Conservation (phyloP, 2,329 filamentous ascomycete species). For the Trichoderma sp. region DNA sequence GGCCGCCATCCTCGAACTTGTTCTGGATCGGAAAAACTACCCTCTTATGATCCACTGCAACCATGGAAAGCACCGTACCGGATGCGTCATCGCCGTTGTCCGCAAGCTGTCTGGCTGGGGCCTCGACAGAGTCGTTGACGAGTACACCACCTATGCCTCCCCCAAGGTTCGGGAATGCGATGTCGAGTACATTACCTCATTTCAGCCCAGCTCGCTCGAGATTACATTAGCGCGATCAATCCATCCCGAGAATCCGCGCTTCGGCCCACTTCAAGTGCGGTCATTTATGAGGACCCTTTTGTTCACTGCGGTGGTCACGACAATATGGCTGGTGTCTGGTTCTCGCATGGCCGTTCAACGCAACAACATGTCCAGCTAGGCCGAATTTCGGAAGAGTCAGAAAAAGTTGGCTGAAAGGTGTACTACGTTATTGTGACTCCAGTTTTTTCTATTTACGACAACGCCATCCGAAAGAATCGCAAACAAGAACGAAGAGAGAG, state of each 20-base stretch:
- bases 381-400: not conserved
- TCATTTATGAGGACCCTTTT: conserved; percentile 44
- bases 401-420: not conserved
- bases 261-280: conserved; percentile 29
- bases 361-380: conserved; percentile 22
- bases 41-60: conserved; percentile 90
- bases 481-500: not conserved
- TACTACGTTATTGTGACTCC: not conserved
- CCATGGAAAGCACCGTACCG: conserved; percentile 89
- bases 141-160: conserved; percentile 67
- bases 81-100: conserved; percentile 79
- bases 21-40: conserved; percentile 70
- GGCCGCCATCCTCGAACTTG: conserved; percentile 65
- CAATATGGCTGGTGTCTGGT: conserved; percentile 44
- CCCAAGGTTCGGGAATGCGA: conserved; percentile 61
- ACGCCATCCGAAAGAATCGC: not conserved
- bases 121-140: conserved; percentile 59
- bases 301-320: conserved; percentile 41
- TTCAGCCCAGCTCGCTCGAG: conserved; percentile 42
- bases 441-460: not conserved
- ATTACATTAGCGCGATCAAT: not conserved
- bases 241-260: conserved; percentile 9
- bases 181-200: conserved; percentile 54
- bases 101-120: conserved; percentile 71
- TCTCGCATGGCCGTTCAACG: conserved; percentile 28